These are phyloP conservation scores for Corylus heterophylla DNA, from an alignment of 306 rosid species.

Conservation along the genomic window DNA sequence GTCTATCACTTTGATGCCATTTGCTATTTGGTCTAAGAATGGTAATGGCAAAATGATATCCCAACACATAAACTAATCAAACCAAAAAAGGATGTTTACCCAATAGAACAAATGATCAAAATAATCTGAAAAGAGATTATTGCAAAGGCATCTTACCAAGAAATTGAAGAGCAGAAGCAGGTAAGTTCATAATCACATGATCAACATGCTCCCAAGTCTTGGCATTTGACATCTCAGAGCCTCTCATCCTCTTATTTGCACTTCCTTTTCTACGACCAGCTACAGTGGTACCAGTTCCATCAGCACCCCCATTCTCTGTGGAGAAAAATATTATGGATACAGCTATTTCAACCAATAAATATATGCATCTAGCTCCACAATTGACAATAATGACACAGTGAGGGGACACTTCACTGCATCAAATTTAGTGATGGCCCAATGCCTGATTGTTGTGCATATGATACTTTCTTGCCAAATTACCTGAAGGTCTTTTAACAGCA, in stretches of 20 bases:
- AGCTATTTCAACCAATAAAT: background rate
- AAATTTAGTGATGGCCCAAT: conserved; percentile 13
- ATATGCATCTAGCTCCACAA: conserved; percentile 11
- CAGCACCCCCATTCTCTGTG: conserved; percentile 48
- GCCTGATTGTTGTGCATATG: conserved; percentile 19
- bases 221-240: conserved; percentile 39
- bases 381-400: conserved; percentile 16
- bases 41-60: background rate
- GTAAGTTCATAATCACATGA: conserved; percentile 88
- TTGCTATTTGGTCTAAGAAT: background rate
- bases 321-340: conserved; percentile 15
- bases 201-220: conserved; percentile 85
- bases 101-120: background rate
- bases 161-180: conserved; percentile 93
- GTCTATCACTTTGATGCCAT: background rate
- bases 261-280: conserved; percentile 51
- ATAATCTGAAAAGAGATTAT: conserved; percentile 16
- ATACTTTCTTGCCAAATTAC: conserved; percentile 60
- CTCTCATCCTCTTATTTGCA: conserved; percentile 63
- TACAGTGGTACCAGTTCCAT: conserved; percentile 28
- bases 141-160: conserved; percentile 54
- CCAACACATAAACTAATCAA: background rate
- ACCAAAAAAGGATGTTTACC: conserved; percentile 9
- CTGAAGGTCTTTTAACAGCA: conserved; percentile 73
- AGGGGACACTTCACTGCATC: conserved; percentile 19